Base-by-base conservation (phyloP, 2,329 filamentous ascomycete species). In the Ophiostoma novo-ulmi region DNA sequence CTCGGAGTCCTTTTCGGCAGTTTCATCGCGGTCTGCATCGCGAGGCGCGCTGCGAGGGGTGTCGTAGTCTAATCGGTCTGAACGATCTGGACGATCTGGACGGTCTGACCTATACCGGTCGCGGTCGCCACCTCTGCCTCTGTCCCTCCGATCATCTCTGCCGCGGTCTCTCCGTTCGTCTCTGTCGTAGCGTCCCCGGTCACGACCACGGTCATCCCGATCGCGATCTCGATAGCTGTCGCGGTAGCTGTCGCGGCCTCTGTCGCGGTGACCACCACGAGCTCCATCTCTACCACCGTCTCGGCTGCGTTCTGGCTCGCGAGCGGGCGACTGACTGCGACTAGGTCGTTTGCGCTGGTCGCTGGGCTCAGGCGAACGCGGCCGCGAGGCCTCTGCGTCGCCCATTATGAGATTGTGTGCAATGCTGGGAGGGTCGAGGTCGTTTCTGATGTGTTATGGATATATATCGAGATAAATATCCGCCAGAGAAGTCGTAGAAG, bases 1-100 rank as follows among this genome's bases (percentile, higher is more conserved):
- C 64, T 80, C 78, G 74, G 68, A 36, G 39, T 70, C 72, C 41
- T 66, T 44, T n/a, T 63, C 66, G 67, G 17, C 35, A 14, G 11
- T 38, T 8, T 10, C 48, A 64, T 79, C 78, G 74, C 70, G 68
- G 14, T 61, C 26, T 55, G 63, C 35, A 6, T 69, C 39, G 26
- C 67, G 41, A 13, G 20, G 58, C 5, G 7, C 11, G 36, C 10
- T 35, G 31, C 20, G 35, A 13, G 35, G 63, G 10, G 35, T 4
- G 20, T 70, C 69, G 39, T 65, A 31, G 69, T 65, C 58, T 39
- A 44, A 26, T 10, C 38, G n/a, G 10, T 35, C 22, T 14, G 52
- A 26, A 4, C 38, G n/a, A 11, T 61, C 22, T 17, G 39, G 14
- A 13, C 39, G 39, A 7, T n/a, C 35, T 13, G 36, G 38, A 1